A percentile compares a stretch with the other conserved stretches of the same genome.
Conservation (phyloP, 768 basidiomycete genomes). For the Xerocomus brunneocitrinus region DNA sequence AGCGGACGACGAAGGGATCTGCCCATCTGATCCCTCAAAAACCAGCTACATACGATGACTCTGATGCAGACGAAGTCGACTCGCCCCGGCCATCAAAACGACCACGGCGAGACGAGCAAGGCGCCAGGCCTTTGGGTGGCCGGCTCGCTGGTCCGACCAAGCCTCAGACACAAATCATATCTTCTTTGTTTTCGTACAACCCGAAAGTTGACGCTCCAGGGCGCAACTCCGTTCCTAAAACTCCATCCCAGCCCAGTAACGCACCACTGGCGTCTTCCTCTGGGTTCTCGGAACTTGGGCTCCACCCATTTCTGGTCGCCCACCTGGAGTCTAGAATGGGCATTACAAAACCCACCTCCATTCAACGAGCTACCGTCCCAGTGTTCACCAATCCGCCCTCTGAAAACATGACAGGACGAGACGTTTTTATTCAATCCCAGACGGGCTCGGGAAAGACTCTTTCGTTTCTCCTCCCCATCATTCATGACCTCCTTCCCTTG, state of each 20-base stretch:
- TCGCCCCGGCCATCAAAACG: constrained; percentile 46
- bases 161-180: constrained; percentile 63
- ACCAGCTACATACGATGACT: constrained; percentile 15
- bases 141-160: constrained; percentile 21
- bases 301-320: constrained; percentile 72
- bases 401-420: constrained; percentile 44
- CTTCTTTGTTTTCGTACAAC: constrained; percentile 85
- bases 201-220: constrained; percentile 55
- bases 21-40: constrained; percentile 17
- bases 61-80: constrained; percentile 13
- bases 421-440: constrained; percentile 93
- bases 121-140: constrained; percentile 2
- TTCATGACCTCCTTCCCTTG: constrained; percentile 90
- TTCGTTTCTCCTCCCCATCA: constrained; percentile 88
- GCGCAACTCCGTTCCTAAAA: constrained; percentile 20
- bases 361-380: constrained; percentile 70
- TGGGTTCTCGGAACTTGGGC: constrained; percentile 76
- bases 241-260: constrained; percentile 61
- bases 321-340: constrained; percentile 79
- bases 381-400: constrained; percentile 50
- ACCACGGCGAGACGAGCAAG: constrained; percentile 30
- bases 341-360: constrained; percentile 83
- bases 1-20: constrained; percentile 47
- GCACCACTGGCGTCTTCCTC: constrained; percentile 74
- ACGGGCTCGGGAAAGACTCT: constrained; percentile 97